Base-by-base conservation (phyloP, 2,329 filamentous ascomycete genomes). In the Massarina eburnea region DNA sequence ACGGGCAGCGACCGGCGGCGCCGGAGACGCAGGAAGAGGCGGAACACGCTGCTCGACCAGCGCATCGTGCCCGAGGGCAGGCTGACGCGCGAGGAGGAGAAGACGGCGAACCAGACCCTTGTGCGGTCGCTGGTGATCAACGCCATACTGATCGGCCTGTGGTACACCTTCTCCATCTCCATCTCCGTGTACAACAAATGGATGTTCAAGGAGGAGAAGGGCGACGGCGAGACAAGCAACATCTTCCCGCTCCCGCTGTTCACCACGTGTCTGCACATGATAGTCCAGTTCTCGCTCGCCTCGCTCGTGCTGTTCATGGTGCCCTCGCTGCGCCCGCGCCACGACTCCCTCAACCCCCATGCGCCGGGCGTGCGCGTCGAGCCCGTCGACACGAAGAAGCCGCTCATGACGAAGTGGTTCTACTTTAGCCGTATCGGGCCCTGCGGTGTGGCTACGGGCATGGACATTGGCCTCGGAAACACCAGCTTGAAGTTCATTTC, bases 201-300 rank as follows among this genome's bases (percentile, higher is more conserved):
- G 94, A 97, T 99, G 92, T 97, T 99, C 73, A 81, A 86, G 51
- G 81, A 86, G 40, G 66, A 68, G 17, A 62, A 61, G 42, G 66
- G 55, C 39, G 67, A 68, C 49, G 66, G 67, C 43, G 53, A 67
- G 45, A 47, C 63, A 8, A 48, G 63, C 44, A 66, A 69, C 57
- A 86, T 96, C 71, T 99, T 99, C 68, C 85, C 89, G 41, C 97
- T 94, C 63, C 94, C 94, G 30, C 80, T 99, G 39, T 97, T 97
- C 72, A 96, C 91, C 9, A 99, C 94, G 3, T 89, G 89, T 54
- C 78, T 94, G 68, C 94, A 99, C 74, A 97, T 97, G 91, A 75
- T 70, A 18, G 91, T 99, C 39, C 94, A 99, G 68, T 97, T 97
- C 71, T 72, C 78, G 14, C 82, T 97, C 33, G 81, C 94, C 8